A percentile compares a stretch with the other conserved stretches of the same genome.
Evolutionary conservation across 805 yeast genomes (phyloP).

Genomic region (Candida argentea): DNA sequence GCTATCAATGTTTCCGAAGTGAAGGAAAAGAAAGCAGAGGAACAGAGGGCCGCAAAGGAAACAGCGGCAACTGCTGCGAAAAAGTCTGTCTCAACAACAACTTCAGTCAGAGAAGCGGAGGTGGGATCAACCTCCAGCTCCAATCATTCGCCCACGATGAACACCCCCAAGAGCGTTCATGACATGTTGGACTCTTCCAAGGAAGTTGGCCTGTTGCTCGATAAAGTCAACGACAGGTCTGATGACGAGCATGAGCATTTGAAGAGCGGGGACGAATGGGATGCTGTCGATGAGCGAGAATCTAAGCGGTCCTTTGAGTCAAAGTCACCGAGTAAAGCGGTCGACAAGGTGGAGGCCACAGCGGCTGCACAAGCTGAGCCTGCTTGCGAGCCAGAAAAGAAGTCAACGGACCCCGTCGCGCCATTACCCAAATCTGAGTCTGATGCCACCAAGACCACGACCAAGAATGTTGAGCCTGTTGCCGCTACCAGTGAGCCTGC

Average conservation of each 20-base stretch:
- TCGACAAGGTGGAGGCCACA: slow-evolving; percentile 6
- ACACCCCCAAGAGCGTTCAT: slow-evolving; percentile 22
- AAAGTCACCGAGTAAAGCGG: slow-evolving; percentile 9
- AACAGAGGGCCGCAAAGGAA: slow-evolving; percentile 2
- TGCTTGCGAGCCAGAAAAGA: slow-evolving; percentile 1
- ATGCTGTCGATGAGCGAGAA: slow-evolving; percentile 24
- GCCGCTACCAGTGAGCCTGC: slow-evolving; percentile 1
- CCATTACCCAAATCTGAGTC: too few species aligned
- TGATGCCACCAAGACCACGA: background rate
- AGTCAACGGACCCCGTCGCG: slow-evolving; percentile 1
- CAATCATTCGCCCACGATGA: too few species aligned
- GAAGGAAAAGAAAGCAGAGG: slow-evolving; percentile 14
- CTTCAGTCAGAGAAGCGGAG: too few species aligned
- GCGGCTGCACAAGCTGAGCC: slow-evolving; percentile 4
- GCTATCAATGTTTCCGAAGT: slow-evolving; percentile 18
- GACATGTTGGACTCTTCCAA: slow-evolving; percentile 26
- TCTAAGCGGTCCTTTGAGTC: slow-evolving; percentile 8
- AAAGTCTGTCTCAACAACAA: too few species aligned
- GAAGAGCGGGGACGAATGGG: slow-evolving; percentile 31
- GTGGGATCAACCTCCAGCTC: too few species aligned
- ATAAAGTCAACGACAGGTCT: slow-evolving; percentile 28
- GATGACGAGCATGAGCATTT: slow-evolving; percentile 25
- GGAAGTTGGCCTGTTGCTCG: slow-evolving; percentile 24
- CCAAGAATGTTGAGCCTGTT: background rate
- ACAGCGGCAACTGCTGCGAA: slow-evolving; percentile 2